Base-by-base conservation (phyloP, 2,329 filamentous ascomycete genomes). In the Cladophialophora carrionii region DNA sequence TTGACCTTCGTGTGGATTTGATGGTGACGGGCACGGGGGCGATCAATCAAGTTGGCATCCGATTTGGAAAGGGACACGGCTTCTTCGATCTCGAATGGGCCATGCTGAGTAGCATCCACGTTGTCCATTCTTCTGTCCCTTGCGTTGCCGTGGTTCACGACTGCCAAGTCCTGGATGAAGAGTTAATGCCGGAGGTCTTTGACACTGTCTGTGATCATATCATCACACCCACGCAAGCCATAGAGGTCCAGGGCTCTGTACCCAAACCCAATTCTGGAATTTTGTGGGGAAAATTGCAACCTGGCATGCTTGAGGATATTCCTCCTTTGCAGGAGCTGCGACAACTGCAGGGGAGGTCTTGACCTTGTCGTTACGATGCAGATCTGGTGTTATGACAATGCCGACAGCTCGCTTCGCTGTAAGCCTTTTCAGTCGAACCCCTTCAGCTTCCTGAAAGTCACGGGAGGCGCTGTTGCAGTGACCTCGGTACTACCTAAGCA, bases 51-150 rank as follows among this genome's bases (percentile, higher is more conserved):
- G 57, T 71, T n/a, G 79, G 79, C 0, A 70, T 80, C 4, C 69
- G 77, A 6, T 74, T 81, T 29, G 78, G 78, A 43, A 79, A 79
- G 64, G 78, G 78, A 0, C 74, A 76, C 53, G 75, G 77, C 10
- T 74, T 77, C 52, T 81, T 81, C 52, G 79, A 81, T 54, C 72
- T 81, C 6, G 79, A 80, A 62, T 81, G 78, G 78, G 77, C 72
- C 0, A 75, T 81, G 70, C 69, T 81, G 29, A 74, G 72, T 29
- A 73, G 75, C 20, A 67, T 78, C 12, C 73, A 74, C 4, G 67
- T 75, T 10, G 71, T 80, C 6, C 61, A 59, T 4, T 14, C 55
- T 5, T 53, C 66, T 2, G 74, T 74, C 4, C 70, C 71, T 0
- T 76, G 76, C 2, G 71, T 77, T 1, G 76, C 75, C 5, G 61